Evolutionary conservation across 306 rosid genomes (phyloP), one percentile per base, ranked within the genome.

Genomic region (Glycyrrhiza uralensis): DNA sequence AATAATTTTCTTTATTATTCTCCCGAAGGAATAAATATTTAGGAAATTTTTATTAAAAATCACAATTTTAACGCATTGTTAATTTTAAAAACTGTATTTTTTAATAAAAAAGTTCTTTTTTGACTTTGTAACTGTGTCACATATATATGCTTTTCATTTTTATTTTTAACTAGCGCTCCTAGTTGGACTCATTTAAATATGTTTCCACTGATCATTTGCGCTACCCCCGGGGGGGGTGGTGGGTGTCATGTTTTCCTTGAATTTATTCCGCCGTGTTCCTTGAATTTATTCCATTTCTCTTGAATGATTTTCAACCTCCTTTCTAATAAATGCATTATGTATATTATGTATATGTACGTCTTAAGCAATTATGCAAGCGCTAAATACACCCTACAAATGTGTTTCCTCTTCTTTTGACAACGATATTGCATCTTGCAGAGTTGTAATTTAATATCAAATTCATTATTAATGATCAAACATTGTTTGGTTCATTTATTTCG

Each of bases 401-500:
- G 69, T 59, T 81, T 80, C 78, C 71, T 81, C 60, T 47, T 90
- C 78, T 69, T 57, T 68, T 58, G 82, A 82, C 82, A 80, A 78
- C 39, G 88, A 88, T 85, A 72, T 80, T 64, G 55, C 74, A 68
- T 77, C 17, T 78, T 61, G 69, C 55, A 44, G 41, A 69, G 50
- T 76, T 54, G 32, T 64, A 76, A 74, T 69, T 83, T 83, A 51
- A 80, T 77, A 80, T 33, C 77, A 38, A 81, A 72, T 80, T 72
- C 84, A 58, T 81, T 77, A 85, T 60, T 76, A 58, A 77, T 72
- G 62, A 81, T 69, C 66, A 59, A 55, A 63, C 67, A 32, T 76
- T 35, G 75, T 29, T 75, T 74, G 67, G 56, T 57, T 86, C 90
- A 84, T 89, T 89, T 69, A 89, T 77, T 84, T 82, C 83, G 49